Base-by-base conservation (phyloP, 2,329 filamentous ascomycete genomes). In the Ophiostoma quercus region DNA sequence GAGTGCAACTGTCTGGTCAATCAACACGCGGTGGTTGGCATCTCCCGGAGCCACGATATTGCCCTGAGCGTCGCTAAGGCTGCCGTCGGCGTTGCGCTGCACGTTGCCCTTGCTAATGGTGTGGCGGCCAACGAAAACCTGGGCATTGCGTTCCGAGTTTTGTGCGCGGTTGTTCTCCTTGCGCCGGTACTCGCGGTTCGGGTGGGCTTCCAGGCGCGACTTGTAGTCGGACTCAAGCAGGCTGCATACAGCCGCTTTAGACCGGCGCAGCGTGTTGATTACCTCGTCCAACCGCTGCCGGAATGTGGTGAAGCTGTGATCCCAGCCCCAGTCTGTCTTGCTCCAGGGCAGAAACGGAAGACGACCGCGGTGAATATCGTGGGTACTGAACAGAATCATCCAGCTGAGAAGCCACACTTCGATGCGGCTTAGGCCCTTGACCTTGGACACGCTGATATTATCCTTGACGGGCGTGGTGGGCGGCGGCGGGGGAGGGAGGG, bases 121-220 rank as follows among this genome's bases (percentile, higher is more conserved):
- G 22, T 74, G 70, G 51, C 72, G 73, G 9, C 74, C 74, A 7
- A 71, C 66, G 60, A 71, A 69, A 2, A 74, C 73, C 71, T 74
- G 74, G 11, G 69, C 70, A 41, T 74, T 73, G 60, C 74, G 71
- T 67, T 73, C 71, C 2, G 70, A 70, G 67, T 74, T 74, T 41
- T 74, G 74, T 25, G 70, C 67, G 5, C 72, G 72, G 62, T 74
- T 74, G 71, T 72, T 73, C 37, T 71, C 69, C 67, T 74, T 74
- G 60, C 74, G 72, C 60, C 71, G 71, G 62, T 69, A 69, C 70
- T 74, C 74, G 67, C 71, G 71, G 7, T 39, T 65, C 43, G 74
- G 74, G 47, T 74, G 73, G 0, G 72, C 69, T 2, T 67, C 72
- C 41, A 74, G 71, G 19, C 74, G 73, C 16, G 70, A 70, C 67